Conservation (phyloP, 2,329 filamentous ascomycete genomes). For the Diplodia scrobiculata region DNA sequence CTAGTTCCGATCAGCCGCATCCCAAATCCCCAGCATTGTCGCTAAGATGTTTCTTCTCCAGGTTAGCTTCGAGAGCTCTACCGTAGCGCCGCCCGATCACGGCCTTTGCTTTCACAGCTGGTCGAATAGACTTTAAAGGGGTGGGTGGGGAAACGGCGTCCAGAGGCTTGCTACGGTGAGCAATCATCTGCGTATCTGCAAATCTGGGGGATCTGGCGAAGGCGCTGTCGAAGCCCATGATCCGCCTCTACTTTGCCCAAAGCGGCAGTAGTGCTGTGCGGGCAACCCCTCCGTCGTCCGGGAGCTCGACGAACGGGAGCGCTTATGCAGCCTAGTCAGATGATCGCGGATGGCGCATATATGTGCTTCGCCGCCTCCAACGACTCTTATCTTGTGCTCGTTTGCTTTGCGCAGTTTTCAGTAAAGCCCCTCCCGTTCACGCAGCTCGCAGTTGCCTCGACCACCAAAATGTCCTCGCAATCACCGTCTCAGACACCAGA, state of each 20-base stretch:
- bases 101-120: neutral
- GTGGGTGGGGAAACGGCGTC: neutral
- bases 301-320: constrained; percentile 16
- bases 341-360: constrained; percentile 15
- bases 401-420: neutral
- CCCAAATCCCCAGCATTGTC: neutral
- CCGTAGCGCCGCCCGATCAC: neutral
- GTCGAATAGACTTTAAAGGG: neutral
- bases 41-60: neutral
- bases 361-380: neutral
- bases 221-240: constrained; percentile 3
- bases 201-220: neutral
- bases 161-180: neutral
- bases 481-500: constrained; percentile 4
- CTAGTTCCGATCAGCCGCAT: neutral
- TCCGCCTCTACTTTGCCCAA: neutral
- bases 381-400: neutral
- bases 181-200: no score
- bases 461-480: constrained; percentile 20
- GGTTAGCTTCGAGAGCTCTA: neutral
- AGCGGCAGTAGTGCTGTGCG: constrained; percentile 6
- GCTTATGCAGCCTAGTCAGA: constrained; percentile 28
- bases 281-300: neutral
- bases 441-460: neutral
- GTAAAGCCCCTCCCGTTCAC: neutral